Conservation (phyloP, 164 flowering plant species). For the Berberis thunbergii region DNA sequence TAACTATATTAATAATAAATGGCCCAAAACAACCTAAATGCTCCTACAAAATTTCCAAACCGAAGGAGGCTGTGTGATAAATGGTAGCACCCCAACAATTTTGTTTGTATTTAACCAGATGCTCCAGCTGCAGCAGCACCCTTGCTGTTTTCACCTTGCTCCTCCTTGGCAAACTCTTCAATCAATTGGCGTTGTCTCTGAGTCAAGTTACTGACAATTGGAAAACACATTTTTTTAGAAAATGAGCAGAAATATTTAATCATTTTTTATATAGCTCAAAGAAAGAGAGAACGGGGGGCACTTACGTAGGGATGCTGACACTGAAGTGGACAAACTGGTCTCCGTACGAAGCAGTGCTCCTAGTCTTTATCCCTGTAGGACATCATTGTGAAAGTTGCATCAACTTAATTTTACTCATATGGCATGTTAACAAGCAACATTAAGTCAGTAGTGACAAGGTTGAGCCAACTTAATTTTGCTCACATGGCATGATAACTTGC, state of each 20-base stretch:
- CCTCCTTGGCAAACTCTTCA: constrained; percentile 86
- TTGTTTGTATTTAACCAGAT: neutral
- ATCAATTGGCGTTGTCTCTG: constrained; percentile 62
- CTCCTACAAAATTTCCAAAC: too few relatives aligned
- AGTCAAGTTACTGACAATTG: constrained; percentile 31
- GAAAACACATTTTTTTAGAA: neutral
- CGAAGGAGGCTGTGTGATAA: too few relatives aligned
- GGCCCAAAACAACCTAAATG: too few relatives aligned
- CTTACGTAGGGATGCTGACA: constrained; percentile 89
- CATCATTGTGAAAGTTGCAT: neutral
- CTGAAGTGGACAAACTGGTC: constrained; percentile 91
- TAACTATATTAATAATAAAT: too few relatives aligned
- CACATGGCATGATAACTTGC: neutral
- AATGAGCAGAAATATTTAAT: neutral
- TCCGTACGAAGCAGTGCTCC: constrained; percentile 52
- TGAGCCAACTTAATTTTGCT: neutral
- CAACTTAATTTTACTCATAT: too few relatives aligned
- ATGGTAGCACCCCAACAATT: neutral
- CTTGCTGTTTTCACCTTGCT: constrained; percentile 57
- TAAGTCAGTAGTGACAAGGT: neutral
- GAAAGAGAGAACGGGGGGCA: neutral
- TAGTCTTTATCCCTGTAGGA: constrained; percentile 59
- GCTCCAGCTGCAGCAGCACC: constrained; percentile 26
- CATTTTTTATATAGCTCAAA: neutral
- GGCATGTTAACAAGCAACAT: neutral